Base-by-base conservation (phyloP, 768 basidiomycete species). In the Psilocybe sp. region DNA sequence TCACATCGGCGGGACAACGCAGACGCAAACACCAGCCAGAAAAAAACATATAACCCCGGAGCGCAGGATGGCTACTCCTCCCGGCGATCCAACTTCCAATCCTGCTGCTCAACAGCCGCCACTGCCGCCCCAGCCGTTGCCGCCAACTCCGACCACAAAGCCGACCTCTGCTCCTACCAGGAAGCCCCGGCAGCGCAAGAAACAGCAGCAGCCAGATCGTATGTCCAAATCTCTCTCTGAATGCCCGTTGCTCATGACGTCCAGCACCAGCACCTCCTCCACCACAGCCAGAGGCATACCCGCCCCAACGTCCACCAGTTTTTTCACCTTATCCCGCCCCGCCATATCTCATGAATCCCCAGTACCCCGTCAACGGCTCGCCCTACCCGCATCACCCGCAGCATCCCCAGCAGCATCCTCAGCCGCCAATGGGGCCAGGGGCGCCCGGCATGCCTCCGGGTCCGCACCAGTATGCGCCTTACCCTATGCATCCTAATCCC, bases 331-430 rank as follows among this genome's bases (percentile, higher is more conserved):
- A 82, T 64, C 79, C 80, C 41, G 72, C 70, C 33, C 73, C 73
- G 19, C 70, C 78, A 8, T 81, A 79, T 59, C 73, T 82, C 64
- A 89, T 88, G 85, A 89, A 88, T 64, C 81, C 82, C 46, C 69
- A 79, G 51, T 89, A 87, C 59, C 77, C 83, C 19, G 70, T 81
- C 56, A 82, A 80, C 60, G 79, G 80, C 52, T 74, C 84, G 10
- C 69, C 73, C 15, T 74, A 71, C 49, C 60, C 68, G 44, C 69
- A 66, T 33, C 66, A 66, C 41, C 64, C 66, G 40, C 58, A 61
- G 18, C 66, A 69, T 43, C 65, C 67, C 57, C 67, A 53, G 10
- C 75, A 60, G 54, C 62, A 67, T 19, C 62, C 56, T n/a, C 64
- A 65, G 33, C 64, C 39, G 4, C 23, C 68, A 31, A 63, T 69